Base-by-base conservation (phyloP, 345 rosid genomes). In the Draba incana region DNA sequence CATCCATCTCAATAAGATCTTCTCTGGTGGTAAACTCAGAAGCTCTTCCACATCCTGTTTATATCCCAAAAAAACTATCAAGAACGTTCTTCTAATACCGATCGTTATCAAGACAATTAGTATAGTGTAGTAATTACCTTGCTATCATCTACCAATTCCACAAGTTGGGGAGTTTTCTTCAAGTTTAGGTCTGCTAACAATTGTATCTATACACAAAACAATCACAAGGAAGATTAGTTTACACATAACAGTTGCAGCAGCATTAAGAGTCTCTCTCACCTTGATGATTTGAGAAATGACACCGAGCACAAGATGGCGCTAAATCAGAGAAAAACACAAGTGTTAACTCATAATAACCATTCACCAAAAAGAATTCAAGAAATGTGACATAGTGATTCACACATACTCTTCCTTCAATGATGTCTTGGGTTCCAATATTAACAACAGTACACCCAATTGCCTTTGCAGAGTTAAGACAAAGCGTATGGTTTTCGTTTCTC, bases 271-370 rank as follows among this genome's bases (percentile, higher is more conserved):
- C 45, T 82, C 78, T 15, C 45, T 82, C 78, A 88, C 99, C 90
- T 94, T 88, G 52, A 94, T 94, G 68, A 94, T 88, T 77, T 94
- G 99, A 55, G 99, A 91, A 70, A 94, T 94, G 78, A 91, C 68
- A 68, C 99, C 97, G 52, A 94, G 95, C 70, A 94, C 91, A 75
- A 94, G 96, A 85, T 94, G 99, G 52, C 99, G 95, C 98, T 90
- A 88, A 69, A 75, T 33, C 31, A 66, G 57, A 83, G 68, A 47
- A 73, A 38, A 58, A 61, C 10, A 7, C 6, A 56, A 75, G 13
- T 31, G 20, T 75, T 63, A 23, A 11, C 8, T 35, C 38, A 65
- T 27, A 55, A 39, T 31, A 33, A 33, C 13, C 37, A 52, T 50
- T 6, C 9, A 73, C 47, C 45, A 72, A 72, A 47, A 13, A 20